Evolutionary conservation across 805 yeast species (phyloP).

Genomic region (Metschnikowia picachoensis): DNA sequence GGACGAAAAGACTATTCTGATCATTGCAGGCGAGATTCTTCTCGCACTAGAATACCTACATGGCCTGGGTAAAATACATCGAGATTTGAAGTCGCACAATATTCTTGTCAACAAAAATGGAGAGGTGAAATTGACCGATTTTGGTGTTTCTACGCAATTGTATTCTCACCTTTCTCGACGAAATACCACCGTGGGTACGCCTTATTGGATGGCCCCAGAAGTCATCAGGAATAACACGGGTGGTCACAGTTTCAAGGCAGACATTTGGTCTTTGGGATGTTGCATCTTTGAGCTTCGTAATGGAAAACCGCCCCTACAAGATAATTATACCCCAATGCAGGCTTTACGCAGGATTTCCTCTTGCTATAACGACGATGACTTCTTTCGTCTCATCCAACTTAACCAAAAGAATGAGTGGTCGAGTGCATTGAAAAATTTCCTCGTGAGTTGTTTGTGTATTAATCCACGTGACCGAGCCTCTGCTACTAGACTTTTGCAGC

Average conservation of each 20-base stretch:
- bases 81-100: conserved; percentile 43
- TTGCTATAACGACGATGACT: conserved; percentile 30
- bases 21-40: conserved; percentile 52
- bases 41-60: conserved; percentile 66
- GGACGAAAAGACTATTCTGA: conserved; percentile 49
- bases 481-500: conserved; percentile 31
- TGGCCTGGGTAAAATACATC: conserved; percentile 70
- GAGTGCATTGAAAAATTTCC: conserved; percentile 27
- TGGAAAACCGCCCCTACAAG: conserved; percentile 64
- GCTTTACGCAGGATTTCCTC: conserved; percentile 38
- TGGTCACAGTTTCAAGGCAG: conserved; percentile 57
- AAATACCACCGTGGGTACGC: conserved; percentile 51
- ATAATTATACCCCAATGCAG: conserved; percentile 38
- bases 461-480: conserved; percentile 30
- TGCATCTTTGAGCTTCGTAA: conserved; percentile 69
- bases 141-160: conserved; percentile 44
- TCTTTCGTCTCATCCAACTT: conserved; percentile 24
- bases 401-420: conserved; percentile 21
- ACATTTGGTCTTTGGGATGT: conserved; percentile 78
- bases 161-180: conserved; percentile 40
- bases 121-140: conserved; percentile 41
- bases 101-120: conserved; percentile 36
- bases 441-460: conserved; percentile 31
- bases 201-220: conserved; percentile 66
- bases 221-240: conserved; percentile 55